Evolutionary conservation across 257 asterid species (phyloP).

Genomic region (Paraleonurus japonicus): DNA sequence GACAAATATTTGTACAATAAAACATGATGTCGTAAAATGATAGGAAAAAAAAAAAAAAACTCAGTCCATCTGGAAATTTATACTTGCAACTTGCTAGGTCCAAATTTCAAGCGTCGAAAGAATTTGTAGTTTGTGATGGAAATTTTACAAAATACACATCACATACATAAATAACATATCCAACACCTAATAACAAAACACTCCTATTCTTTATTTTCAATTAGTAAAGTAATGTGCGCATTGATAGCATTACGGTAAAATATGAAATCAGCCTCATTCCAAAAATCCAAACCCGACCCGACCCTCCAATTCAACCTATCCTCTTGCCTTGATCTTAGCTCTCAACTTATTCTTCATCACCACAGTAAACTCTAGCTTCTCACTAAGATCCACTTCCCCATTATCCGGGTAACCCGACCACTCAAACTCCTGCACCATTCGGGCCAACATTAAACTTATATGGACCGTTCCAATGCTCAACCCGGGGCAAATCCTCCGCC

Average conservation of each 20-base stretch:
- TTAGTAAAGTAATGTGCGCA: not conserved
- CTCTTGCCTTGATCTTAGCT: constrained; percentile 58
- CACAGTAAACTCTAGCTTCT: constrained; percentile 76
- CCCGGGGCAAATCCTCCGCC: constrained; percentile 97
- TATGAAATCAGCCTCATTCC: not conserved
- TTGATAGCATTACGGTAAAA: not conserved
- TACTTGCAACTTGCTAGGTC: no score
- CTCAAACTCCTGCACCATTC: constrained; percentile 96
- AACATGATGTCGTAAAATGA: no score
- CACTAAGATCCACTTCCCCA: constrained; percentile 65
- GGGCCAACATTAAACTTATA: constrained; percentile 64
- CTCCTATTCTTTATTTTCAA: not conserved
- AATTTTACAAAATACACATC: no score
- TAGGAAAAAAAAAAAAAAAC: no score
- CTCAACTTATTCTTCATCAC: constrained; percentile 79
- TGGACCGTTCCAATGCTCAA: constrained; percentile 75
- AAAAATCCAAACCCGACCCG: not conserved
- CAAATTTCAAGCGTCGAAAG: no score
- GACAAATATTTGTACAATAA: no score
- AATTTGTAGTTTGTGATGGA: no score
- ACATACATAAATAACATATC: no score
- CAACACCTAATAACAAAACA: no score
- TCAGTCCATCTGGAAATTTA: no score
- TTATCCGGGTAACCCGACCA: constrained; percentile 72
- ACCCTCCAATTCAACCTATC: not conserved